Evolutionary conservation across 352 stramenopile genomes (phyloP).

Genomic region (Pythium sukuiense): DNA sequence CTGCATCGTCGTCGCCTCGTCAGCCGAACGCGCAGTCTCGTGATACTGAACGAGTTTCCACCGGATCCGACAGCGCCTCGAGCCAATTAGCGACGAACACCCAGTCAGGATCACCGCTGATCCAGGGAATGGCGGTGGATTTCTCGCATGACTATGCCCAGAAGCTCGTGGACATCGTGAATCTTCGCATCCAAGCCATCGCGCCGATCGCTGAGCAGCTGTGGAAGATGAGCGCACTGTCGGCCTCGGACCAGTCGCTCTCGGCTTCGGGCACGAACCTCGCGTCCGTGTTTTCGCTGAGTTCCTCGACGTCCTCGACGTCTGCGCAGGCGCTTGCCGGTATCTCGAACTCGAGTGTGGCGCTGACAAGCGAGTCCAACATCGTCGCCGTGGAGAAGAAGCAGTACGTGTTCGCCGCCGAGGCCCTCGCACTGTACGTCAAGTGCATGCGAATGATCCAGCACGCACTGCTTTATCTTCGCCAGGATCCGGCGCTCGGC

Average conservation of each 20-base stretch:
- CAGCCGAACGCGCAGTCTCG: background rate
- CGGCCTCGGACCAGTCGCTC: constrained; percentile 24
- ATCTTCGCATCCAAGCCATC: constrained; percentile 64
- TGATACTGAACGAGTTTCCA: background rate
- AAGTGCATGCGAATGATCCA: constrained; percentile 70
- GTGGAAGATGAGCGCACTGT: constrained; percentile 44
- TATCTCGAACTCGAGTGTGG: constrained; percentile 33
- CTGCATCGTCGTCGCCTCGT: constrained; percentile 4
- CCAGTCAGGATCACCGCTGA: background rate
- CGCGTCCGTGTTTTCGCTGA: constrained; percentile 59
- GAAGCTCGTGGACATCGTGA: constrained; percentile 65
- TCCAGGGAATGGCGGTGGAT: constrained; percentile 3
- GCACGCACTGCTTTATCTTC: constrained; percentile 58
- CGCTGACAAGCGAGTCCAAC: constrained; percentile 34
- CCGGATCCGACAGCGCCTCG: background rate
- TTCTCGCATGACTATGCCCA: constrained; percentile 49
- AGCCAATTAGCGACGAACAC: background rate
- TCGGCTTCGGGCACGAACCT: constrained; percentile 38
- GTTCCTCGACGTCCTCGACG: constrained; percentile 50
- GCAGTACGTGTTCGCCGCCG: constrained; percentile 58
- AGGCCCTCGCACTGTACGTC: constrained; percentile 66
- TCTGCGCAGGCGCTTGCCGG: constrained; percentile 34
- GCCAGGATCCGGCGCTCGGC: constrained; percentile 41
- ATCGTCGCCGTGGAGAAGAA: constrained; percentile 37
- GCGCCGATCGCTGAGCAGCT: constrained; percentile 61